Base-by-base conservation (phyloP, 1,284 basidiomycete genomes). In the Ceratorhiza oryzae-sativae region DNA sequence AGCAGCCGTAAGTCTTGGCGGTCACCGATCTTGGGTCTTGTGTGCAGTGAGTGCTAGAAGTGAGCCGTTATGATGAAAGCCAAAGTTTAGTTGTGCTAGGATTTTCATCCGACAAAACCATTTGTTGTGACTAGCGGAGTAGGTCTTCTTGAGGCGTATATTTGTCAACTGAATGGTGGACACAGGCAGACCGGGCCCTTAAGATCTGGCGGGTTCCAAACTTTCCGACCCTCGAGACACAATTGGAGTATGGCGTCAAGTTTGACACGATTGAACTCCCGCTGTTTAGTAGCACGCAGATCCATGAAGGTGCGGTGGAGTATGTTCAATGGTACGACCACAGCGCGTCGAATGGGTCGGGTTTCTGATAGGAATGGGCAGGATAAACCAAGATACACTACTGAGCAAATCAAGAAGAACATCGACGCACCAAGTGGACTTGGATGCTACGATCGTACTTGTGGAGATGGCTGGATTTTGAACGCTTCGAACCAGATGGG, bases 81-180 rank as follows among this genome's bases (percentile, higher is more conserved):
- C 1, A 49, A 49, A 9, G 49, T 53, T 53, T 53, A 53, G 20
- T 4, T 15, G 15, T 3, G 3, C 13, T 27, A 70, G 67, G 67
- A 70, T 36, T 70, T 70, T 27, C 67, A 70, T 15, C 67, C 55
- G 8, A 70, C 67, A 32, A 58, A 56, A n/a, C 67, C 67, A 15
- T 70, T 70, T 59, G 67, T 70, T 5, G 45, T 49, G 13, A 70
- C 67, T n/a, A 30, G 67, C n/a, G 67, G 67, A 12, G 67, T 70
- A 15, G 39, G 65, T 58, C 9, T 46, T 32, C 53, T 15, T 56
- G 4, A 12, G 8, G 1, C 15, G 3, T 60, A n/a, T n/a, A 48
- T 23, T 20, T 15, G 13, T 63, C n/a, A 25, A 1, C 42, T 15
- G 18, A 4, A 20, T 2, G 23, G 9, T 12, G 3, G 15, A 9